Conservation (phyloP, 768 basidiomycete species). For the Tulasnella sp. region DNA sequence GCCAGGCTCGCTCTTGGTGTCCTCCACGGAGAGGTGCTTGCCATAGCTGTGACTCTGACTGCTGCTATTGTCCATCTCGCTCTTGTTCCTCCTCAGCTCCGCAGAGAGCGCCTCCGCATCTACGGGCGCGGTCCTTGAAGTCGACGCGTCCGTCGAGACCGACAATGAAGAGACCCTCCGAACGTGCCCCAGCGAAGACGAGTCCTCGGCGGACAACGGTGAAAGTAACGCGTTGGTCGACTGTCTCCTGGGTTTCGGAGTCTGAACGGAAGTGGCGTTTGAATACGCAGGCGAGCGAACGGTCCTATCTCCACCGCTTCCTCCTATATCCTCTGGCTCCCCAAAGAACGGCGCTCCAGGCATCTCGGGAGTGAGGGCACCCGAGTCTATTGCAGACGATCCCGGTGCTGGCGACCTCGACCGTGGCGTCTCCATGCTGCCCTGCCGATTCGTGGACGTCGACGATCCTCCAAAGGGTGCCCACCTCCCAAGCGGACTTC, state of each 20-base stretch:
- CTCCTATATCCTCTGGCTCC: neutral
- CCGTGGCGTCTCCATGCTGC: conserved; percentile 18
- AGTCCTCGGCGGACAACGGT: neutral
- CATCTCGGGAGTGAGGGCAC: too few relatives aligned
- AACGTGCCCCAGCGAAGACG: neutral
- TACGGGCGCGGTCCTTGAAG: neutral
- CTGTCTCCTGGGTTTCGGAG: conserved; percentile 4
- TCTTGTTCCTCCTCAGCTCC: neutral
- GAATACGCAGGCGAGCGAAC: neutral
- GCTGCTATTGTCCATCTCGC: neutral
- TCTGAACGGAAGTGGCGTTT: neutral
- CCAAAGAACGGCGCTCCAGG: conserved; percentile 5
- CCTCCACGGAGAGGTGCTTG: neutral
- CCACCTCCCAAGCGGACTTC: conserved; percentile 23
- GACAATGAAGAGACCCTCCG: conserved; percentile 23
- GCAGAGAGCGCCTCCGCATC: neutral
- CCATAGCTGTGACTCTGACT: neutral
- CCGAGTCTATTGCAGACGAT: neutral
- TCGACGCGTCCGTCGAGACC: neutral
- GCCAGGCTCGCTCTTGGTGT: neutral
- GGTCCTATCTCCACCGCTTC: neutral
- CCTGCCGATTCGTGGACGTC: neutral
- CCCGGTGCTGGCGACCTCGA: conserved; percentile 17
- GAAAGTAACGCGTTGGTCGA: conserved; percentile 18
- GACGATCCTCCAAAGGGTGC: conserved; percentile 1